Evolutionary conservation across 805 yeast species (phyloP).

Genomic region (Pichia paraexigua): DNA sequence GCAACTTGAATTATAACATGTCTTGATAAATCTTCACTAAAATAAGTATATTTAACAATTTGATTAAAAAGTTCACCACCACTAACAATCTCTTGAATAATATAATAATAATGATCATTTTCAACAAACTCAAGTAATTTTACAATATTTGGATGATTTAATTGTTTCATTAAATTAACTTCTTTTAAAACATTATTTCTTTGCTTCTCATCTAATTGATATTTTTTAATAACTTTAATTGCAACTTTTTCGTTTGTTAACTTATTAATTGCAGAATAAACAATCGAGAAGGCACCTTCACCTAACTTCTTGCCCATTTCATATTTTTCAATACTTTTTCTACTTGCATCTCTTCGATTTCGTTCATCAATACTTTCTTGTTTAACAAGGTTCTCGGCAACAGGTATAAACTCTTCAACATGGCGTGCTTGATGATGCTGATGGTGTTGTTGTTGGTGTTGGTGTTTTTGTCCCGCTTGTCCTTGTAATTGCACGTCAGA

Average conservation of each 20-base stretch:
- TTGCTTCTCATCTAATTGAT: constrained; percentile 54
- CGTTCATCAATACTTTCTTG: constrained; percentile 24
- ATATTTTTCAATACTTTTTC: constrained; percentile 30
- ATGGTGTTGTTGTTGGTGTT: not conserved
- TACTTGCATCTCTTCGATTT: constrained; percentile 13
- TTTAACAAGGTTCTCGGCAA: constrained; percentile 27
- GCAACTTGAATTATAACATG: constrained; percentile 71
- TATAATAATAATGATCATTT: constrained; percentile 50
- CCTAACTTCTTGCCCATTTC: constrained; percentile 42
- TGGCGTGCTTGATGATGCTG: constrained; percentile 5
- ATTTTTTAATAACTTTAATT: constrained; percentile 57
- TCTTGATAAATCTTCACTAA: constrained; percentile 62
- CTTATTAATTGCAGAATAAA: constrained; percentile 39
- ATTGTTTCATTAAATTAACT: constrained; percentile 63
- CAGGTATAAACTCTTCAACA: constrained; percentile 22
- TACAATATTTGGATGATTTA: constrained; percentile 58
- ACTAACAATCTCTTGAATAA: constrained; percentile 62
- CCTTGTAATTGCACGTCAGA: not conserved
- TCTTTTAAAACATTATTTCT: constrained; percentile 71
- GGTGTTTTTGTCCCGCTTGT: not conserved
- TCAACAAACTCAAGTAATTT: constrained; percentile 60
- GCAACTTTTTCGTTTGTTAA: constrained; percentile 38
- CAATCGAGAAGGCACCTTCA: constrained; percentile 55
- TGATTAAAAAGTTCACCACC: constrained; percentile 82
- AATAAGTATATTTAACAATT: constrained; percentile 69